These are phyloP conservation scores for Theobroma grandiflorum DNA, from an alignment of 441 rosid species.

Conservation along the genomic window DNA sequence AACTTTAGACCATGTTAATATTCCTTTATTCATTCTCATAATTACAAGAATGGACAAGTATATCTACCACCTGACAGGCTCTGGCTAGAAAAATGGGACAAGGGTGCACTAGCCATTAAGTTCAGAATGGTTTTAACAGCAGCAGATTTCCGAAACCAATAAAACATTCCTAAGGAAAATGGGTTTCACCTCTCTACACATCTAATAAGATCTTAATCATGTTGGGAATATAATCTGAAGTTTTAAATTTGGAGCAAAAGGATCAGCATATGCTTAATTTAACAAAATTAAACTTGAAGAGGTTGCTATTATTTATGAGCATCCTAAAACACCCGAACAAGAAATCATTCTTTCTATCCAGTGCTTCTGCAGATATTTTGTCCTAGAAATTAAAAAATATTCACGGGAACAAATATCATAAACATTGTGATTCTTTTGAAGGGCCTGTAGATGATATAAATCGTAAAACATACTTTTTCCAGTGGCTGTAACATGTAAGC, in stretches of 20 bases:
- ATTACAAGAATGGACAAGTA: neutral
- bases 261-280: neutral
- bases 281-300: neutral
- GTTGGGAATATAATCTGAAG: too few relatives aligned
- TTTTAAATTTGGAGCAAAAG: neutral
- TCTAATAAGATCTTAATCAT: neutral
- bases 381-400: neutral
- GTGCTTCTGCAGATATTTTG: neutral
- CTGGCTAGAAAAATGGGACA: neutral
- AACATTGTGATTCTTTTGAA: conserved; percentile 15
- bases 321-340: neutral
- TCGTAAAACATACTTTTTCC: conserved; percentile 63
- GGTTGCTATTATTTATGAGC: neutral
- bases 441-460: neutral
- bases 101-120: neutral
- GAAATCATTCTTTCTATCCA: neutral
- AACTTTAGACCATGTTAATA: neutral
- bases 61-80: neutral
- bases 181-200: neutral
- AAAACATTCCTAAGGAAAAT: neutral
- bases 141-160: conserved; percentile 1
- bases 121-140: neutral
- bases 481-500: conserved; percentile 92
- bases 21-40: conserved; percentile 2
- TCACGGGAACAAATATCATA: neutral